Conservation (phyloP, 1,284 basidiomycete genomes). For the Cryptococcus sp. region DNA sequence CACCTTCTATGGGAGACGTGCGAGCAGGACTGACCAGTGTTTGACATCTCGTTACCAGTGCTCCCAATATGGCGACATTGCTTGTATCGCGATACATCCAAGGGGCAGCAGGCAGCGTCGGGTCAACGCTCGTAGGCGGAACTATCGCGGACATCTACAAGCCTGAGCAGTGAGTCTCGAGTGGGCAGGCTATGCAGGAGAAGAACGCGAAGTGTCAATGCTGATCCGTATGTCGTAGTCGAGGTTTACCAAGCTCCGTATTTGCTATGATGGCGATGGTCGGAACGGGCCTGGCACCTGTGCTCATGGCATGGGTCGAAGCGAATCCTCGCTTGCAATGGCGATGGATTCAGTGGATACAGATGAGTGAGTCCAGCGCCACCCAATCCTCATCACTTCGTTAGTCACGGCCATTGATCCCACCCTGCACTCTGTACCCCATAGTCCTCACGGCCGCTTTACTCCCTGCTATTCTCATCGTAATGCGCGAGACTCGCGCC, state of each 20-base stretch:
- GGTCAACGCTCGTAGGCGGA: constrained; percentile 74
- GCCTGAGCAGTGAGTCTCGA: constrained; percentile 60
- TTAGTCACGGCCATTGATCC: not conserved
- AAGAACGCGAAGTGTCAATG: not conserved
- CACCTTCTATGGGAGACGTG: not conserved
- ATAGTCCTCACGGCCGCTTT: constrained; percentile 37
- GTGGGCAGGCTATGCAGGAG: not conserved
- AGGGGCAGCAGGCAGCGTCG: constrained; percentile 65
- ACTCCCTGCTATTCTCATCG: constrained; percentile 37
- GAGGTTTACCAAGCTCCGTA: constrained; percentile 67
- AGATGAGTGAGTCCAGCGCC: constrained; percentile 57
- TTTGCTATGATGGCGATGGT: constrained; percentile 64
- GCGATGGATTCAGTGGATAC: constrained; percentile 82
- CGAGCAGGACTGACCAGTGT: too few species aligned
- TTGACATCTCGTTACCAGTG: constrained; percentile 47
- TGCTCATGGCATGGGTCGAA: constrained; percentile 70
- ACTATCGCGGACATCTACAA: constrained; percentile 72
- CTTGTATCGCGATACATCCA: constrained; percentile 67
- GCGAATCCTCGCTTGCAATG: constrained; percentile 64
- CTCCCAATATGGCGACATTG: constrained; percentile 69
- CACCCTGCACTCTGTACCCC: not conserved
- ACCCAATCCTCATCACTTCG: not conserved
- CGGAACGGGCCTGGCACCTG: constrained; percentile 66
- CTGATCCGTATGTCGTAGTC: constrained; percentile 17
- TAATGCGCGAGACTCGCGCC: constrained; percentile 51